Base-by-base conservation (phyloP, 169 alveolate genomes). In the Cryptosporidium ubiquitum region DNA sequence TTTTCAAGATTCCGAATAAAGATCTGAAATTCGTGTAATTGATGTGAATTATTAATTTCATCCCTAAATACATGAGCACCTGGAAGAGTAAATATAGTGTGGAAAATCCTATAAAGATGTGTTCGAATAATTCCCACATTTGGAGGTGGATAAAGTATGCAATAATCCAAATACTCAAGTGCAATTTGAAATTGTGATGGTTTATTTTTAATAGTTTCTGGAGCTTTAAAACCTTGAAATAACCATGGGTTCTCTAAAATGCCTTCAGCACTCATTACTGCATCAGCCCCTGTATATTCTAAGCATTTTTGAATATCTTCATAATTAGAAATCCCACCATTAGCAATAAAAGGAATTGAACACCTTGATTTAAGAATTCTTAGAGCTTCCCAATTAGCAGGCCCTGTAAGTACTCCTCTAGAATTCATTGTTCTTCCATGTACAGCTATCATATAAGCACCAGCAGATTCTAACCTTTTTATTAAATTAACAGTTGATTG, bases 381-480 rank as follows among this genome's bases (percentile, higher is more conserved):
- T 23, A 97, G 95, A 57, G 96, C 95, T n/a, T 97, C 98, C 70
- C 99, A 98, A 91, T 97, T 96, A 60, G 98, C 97, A 64, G 95
- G 93, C 31, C 95, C 96, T 20, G 99, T 98, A 44, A 97, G 95
- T n/a, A 86, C 91, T 69, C 96, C 93, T 55, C 94, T 75, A 58
- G 95, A 92, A 85, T 94, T 95, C 26, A 96, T 93, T 64, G 94
- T 95, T 86, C 93, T 95, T 12, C 96, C 96, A 60, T 96, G 96
- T 29, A 96, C 95, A 23, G 97, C 92, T 39, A 96, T 91, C 91
- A 95, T 91, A 58, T 89, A 68, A 61, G 95, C 92, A 5, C 97
- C 98, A 61, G 94, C 93, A 52, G 86, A 96, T 92, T 96, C 97
- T 29, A 96, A 91, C 73, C 94, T 94, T 86, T 94, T 93, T 60